Base-by-base conservation (phyloP, 768 basidiomycete genomes). In the Suillus discolor region DNA sequence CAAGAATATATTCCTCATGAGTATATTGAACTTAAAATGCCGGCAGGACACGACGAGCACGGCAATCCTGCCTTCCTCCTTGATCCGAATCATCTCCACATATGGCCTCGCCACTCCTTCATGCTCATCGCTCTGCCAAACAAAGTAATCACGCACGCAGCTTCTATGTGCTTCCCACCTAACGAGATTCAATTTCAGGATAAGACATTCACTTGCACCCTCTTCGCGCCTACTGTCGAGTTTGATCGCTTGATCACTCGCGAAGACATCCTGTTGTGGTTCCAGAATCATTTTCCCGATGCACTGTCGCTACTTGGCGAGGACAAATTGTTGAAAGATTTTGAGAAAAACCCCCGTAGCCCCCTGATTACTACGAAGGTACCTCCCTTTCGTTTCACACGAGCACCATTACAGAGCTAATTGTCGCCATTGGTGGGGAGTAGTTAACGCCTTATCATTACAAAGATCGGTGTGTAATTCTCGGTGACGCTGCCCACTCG, bases 111-210 rank as follows among this genome's bases (percentile, higher is more conserved):
- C 75, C 93, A 96, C 78, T 94, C 95, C 57, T 99, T 99, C 84
- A 99, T 99, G 97, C 87, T 99, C 72, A 98, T 99, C 73, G 97
- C 95, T 25, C 88, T 99, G 65, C 96, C 97, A 70, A 99, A 99
- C 83, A 90, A 93, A 85, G 97, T 97, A 80, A 80, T 72, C 72
- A 49, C 36, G 57, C 64, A 70, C 51, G 13, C 49, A 66, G 72
- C 72, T 72, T 68, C 66, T 69, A 54, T 62, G 66, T 63, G 62
- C 75, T 73, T 73, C 77, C 74, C 71, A 66, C 66, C 65, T 69
- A 63, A 68, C 62, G 34, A 55, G 45, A 62, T 63, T 64, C 66
- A 36, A 69, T 69, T 68, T 67, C 78, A 98, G 97, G 96, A 99
- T 79, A 92, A 89, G 80, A 91, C 95, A 41, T 99, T 99, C 83